These are phyloP conservation scores for Ogataea allantospora DNA, from an alignment of 805 yeast species.

Conservation along the genomic window DNA sequence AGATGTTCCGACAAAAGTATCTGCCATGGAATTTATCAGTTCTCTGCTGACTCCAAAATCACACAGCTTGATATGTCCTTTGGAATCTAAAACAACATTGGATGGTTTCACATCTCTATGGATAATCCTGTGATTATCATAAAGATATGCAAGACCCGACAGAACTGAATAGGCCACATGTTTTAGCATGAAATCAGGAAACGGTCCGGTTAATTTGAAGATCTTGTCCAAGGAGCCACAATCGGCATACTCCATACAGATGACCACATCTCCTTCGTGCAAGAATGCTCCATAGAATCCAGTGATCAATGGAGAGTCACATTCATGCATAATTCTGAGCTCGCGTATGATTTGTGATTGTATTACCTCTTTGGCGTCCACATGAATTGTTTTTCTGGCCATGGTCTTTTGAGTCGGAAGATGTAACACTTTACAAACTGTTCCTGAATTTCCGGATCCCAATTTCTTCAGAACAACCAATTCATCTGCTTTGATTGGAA, in stretches of 20 bases:
- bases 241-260: constrained; percentile 95
- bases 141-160: constrained; percentile 77
- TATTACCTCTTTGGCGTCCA: constrained; percentile 76
- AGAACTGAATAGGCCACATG: constrained; percentile 75
- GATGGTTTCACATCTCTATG: constrained; percentile 97
- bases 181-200: constrained; percentile 67
- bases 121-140: constrained; percentile 80
- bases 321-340: constrained; percentile 85
- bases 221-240: constrained; percentile 90
- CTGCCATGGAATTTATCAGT: constrained; percentile 89
- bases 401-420: constrained; percentile 82
- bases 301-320: constrained; percentile 78
- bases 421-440: constrained; percentile 85
- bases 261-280: constrained; percentile 70
- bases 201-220: constrained; percentile 55
- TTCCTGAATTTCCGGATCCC: constrained; percentile 94
- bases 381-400: constrained; percentile 86
- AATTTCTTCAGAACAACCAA: constrained; percentile 70
- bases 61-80: constrained; percentile 86
- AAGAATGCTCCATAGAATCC: constrained; percentile 90
- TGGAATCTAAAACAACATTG: constrained; percentile 82
- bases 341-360: constrained; percentile 87
- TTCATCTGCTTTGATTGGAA: constrained; percentile 60
- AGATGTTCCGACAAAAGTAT: constrained; percentile 97
- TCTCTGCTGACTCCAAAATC: constrained; percentile 97